Conservation (phyloP, 441 rosid species). For the Raphanus hybrid region DNA sequence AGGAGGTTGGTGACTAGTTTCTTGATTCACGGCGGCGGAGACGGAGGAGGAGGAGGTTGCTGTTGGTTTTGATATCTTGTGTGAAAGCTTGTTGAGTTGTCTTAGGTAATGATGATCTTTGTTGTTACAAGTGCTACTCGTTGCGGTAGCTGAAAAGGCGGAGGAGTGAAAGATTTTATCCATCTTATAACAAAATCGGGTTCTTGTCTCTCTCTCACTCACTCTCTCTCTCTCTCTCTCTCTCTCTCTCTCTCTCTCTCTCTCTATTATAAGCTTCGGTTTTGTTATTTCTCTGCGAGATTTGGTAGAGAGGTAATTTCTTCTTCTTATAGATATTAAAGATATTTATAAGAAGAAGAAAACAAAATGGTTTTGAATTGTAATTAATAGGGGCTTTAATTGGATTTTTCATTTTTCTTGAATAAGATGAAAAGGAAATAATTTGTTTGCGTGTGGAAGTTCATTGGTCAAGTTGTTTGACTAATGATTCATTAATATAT, state of each 20-base stretch:
- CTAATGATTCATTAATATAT: too few relatives aligned
- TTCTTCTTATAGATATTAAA: too few relatives aligned
- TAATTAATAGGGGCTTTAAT: background rate
- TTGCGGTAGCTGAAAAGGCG: conserved; percentile 41
- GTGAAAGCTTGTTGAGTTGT: conserved; percentile 81
- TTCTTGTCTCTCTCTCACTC: background rate
- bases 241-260: background rate
- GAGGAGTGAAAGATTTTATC: conserved; percentile 66
- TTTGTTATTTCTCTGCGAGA: conserved; percentile 29
- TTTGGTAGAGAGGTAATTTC: conserved; percentile 48
- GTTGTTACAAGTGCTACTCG: conserved; percentile 34
- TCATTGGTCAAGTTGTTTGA: too few relatives aligned
- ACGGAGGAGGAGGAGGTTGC: conserved; percentile 43
- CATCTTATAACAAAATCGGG: conserved; percentile 37
- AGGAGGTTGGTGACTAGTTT: conserved; percentile 49
- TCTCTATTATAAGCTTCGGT: conserved; percentile 4
- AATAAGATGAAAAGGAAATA: conserved; percentile 42
- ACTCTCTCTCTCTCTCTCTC: background rate
- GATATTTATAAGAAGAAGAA: background rate
- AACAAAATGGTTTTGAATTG: conserved; percentile 4
- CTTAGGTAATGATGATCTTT: conserved; percentile 40
- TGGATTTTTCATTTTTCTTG: conserved; percentile 34
- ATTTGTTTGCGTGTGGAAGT: background rate
- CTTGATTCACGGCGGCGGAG: conserved; percentile 24
- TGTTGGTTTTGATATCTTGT: conserved; percentile 76